Evolutionary conservation across 1,284 basidiomycete species (phyloP), one percentile per base, ranked within the genome.

Genomic region (Cryptococcus sp.): DNA sequence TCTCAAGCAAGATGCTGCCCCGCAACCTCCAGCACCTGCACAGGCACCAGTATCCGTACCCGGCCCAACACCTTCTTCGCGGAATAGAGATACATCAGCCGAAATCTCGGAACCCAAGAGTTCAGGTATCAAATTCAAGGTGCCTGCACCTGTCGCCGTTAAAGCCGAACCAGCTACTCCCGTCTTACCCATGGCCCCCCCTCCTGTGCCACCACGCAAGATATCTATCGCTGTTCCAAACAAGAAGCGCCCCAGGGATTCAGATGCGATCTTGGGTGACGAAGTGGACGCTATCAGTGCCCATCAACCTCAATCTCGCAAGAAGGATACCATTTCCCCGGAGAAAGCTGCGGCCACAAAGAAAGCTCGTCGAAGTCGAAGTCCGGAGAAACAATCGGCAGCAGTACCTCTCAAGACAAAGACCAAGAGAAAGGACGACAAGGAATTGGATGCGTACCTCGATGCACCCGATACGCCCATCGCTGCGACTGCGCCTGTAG

Each of bases 281-380:
- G 74, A 74, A 49, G 55, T 76, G 3, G 73, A 73, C 45, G 62
- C 70, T 10, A 73, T 74, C 53, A 69, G 66, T 36, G 62, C 59
- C 2, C 43, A 48, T 7, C 53, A 60, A 18, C 51, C 61, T 9
- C 55, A 59, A 23, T 52, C 63, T 3, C 70, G 70, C 54, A 69
- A 69, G 61, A 53, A 62, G 14, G 36, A 39, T 19, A 19, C 9
- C 9, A 16, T 39, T 16, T 18, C 24, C 19, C 19, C 45, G 21
- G 32, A 32, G n/a, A 22, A 7, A 5, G 36, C 36, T 7, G 16
- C 44, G 18, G 28, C 24, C 18, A 9, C 45, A 22, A 46, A 32
- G 28, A 22, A 39, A 39, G 36, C 36, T 7, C 2, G 54, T 21
- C 47, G 11, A 19, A 39, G 36, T 39, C 47, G 11, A 19, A 39